Evolutionary conservation across 2,329 filamentous ascomycete species (phyloP).

Genomic region (Pseudogymnoascus sp.): DNA sequence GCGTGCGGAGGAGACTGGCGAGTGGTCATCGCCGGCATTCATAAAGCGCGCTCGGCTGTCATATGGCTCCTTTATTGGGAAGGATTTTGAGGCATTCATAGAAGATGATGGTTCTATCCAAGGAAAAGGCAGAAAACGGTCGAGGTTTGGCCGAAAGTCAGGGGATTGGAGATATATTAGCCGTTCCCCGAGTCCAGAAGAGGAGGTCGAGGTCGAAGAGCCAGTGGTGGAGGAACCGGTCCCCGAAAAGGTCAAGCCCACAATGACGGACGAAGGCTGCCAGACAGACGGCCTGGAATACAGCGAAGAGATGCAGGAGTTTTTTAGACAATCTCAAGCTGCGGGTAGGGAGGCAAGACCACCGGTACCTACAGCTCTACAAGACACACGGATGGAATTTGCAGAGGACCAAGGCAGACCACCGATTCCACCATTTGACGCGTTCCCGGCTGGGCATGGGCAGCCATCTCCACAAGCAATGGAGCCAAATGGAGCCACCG

Average conservation of each 20-base stretch:
- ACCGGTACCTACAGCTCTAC: slow-evolving; percentile 15
- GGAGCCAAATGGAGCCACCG: neutral
- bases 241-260: slow-evolving; percentile 13
- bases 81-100: slow-evolving; percentile 54
- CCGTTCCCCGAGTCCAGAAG: slow-evolving; percentile 60
- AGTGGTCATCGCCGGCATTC: slow-evolving; percentile 74
- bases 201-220: slow-evolving; percentile 15
- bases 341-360: neutral
- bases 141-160: slow-evolving; percentile 58
- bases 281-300: slow-evolving; percentile 32
- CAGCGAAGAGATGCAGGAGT: slow-evolving; percentile 9
- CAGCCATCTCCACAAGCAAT: neutral
- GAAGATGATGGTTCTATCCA: slow-evolving; percentile 56
- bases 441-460: neutral
- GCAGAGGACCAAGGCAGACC: neutral
- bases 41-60: slow-evolving; percentile 62
- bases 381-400: neutral
- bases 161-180: slow-evolving; percentile 67
- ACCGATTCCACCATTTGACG: neutral
- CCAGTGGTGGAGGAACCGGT: slow-evolving; percentile 1
- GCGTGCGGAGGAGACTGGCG: slow-evolving; percentile 33
- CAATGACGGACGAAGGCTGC: slow-evolving; percentile 32
- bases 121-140: slow-evolving; percentile 58
- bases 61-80: slow-evolving; percentile 57
- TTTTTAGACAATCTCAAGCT: slow-evolving; percentile 20